Evolutionary conservation across 345 rosid species (phyloP).

Genomic region (Citrus maxima): DNA sequence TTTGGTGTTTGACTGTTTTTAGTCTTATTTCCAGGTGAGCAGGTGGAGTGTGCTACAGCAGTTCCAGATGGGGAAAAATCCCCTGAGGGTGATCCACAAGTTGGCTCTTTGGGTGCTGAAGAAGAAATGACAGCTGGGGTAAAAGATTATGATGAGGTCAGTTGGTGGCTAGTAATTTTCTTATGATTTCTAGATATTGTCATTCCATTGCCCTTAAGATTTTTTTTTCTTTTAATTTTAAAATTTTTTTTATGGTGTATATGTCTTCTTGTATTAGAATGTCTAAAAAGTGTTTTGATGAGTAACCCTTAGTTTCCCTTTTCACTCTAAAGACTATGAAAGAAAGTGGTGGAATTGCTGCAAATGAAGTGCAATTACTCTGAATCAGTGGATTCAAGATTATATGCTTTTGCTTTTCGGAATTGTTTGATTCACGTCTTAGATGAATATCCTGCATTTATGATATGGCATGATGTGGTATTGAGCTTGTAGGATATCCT

Average conservation of each 20-base stretch:
- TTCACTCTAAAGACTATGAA: too few relatives aligned
- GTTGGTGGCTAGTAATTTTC: constrained; percentile 2
- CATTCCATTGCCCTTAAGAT: too few relatives aligned
- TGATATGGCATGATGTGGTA: background rate
- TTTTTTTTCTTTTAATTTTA: background rate
- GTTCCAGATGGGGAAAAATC: constrained; percentile 35
- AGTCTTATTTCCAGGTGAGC: constrained; percentile 32
- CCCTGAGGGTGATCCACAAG: constrained; percentile 34
- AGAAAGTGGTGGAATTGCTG: background rate
- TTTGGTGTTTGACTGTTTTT: constrained; percentile 18
- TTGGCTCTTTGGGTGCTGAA: constrained; percentile 41
- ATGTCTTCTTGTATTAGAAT: background rate
- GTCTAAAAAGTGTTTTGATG: too few relatives aligned
- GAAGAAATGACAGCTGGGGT: constrained; percentile 42
- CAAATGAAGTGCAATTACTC: background rate
- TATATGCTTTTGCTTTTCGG: background rate
- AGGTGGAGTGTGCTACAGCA: constrained; percentile 27
- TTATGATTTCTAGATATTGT: background rate
- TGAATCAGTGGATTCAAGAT: background rate
- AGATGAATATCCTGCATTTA: background rate
- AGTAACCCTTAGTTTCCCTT: too few relatives aligned
- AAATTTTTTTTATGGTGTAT: background rate
- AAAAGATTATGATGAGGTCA: constrained; percentile 47
- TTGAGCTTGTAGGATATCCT: background rate
- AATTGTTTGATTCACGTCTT: background rate